A percentile compares a stretch with the other conserved stretches of the same genome.
These are phyloP conservation scores for Chaetothyriales sp. DNA, from an alignment of 2,329 filamentous ascomycete species.

Conservation along the genomic window DNA sequence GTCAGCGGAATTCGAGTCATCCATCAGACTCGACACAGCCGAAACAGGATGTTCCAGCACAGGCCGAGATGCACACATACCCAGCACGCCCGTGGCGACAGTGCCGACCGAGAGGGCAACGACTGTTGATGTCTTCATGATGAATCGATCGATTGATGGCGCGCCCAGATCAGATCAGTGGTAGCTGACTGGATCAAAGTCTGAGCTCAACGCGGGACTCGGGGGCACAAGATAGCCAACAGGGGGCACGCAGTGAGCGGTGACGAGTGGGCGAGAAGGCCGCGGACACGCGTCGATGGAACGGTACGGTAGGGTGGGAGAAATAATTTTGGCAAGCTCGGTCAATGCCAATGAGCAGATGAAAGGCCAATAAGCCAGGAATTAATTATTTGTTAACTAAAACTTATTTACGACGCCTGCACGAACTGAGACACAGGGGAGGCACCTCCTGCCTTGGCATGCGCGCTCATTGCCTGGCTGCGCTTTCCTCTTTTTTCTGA, in stretches of 20 bases:
- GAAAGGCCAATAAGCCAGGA: neutral
- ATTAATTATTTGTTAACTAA: too few relatives aligned
- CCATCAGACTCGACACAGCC: neutral
- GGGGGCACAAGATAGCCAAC: neutral
- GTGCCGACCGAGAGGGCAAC: constrained; percentile 44
- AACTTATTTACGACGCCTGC: too few relatives aligned
- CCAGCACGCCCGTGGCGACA: constrained; percentile 41
- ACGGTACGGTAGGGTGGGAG: neutral
- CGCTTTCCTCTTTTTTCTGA: neutral
- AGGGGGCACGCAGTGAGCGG: neutral
- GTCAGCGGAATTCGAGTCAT: neutral
- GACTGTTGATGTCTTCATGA: constrained; percentile 42
- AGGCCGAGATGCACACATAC: constrained; percentile 21
- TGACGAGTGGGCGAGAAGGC: neutral
- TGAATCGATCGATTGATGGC: constrained; percentile 10
- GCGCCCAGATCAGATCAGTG: too few relatives aligned
- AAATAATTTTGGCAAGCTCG: neutral
- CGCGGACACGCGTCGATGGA: neutral
- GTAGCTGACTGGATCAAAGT: neutral
- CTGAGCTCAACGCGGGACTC: neutral
- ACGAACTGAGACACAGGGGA: too few relatives aligned
- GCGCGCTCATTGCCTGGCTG: neutral
- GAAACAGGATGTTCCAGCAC: neutral
- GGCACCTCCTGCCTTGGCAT: too few relatives aligned
- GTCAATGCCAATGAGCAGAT: neutral